A percentile compares a stretch with the other conserved stretches of the same genome.
Conservation (phyloP, 192 early-diverging fungal species). For the Paraglomus brasilianum region DNA sequence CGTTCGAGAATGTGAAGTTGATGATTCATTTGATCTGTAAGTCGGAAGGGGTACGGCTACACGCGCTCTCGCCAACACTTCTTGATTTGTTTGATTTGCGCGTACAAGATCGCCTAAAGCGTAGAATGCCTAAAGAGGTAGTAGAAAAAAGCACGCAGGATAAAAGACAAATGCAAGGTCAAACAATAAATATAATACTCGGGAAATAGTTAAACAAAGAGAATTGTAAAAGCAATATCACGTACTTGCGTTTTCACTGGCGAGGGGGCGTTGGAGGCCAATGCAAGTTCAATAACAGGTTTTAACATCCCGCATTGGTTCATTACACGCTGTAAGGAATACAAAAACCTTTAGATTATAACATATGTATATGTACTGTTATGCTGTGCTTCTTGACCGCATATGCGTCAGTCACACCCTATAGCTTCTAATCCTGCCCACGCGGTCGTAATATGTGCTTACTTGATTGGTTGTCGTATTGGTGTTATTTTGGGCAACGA, state of each 20-base stretch:
- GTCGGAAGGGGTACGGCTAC: conserved; percentile 57
- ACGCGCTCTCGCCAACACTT: conserved; percentile 67
- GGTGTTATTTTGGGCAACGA: conserved; percentile 84
- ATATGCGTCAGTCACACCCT: background rate
- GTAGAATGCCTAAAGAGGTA: conserved; percentile 59
- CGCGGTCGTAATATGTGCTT: background rate
- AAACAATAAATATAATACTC: background rate
- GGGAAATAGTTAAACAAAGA: background rate
- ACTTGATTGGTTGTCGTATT: conserved; percentile 88
- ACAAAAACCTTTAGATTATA: too few species aligned
- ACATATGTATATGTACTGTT: too few species aligned
- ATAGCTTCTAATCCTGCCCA: background rate
- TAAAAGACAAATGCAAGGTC: background rate
- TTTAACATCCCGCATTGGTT: conserved; percentile 76
- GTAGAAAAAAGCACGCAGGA: conserved; percentile 14
- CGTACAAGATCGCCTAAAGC: conserved; percentile 84
- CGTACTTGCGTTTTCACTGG: conserved; percentile 65
- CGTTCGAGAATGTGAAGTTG: conserved; percentile 32
- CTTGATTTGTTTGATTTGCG: conserved; percentile 73
- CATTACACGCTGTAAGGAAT: conserved; percentile 68
- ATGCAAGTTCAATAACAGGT: conserved; percentile 74
- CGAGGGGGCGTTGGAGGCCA: conserved; percentile 75
- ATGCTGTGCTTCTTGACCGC: too few species aligned
- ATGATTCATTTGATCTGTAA: conserved; percentile 21
- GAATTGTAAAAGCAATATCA: background rate